These are phyloP conservation scores for Conticribra weissflogii DNA, from an alignment of 108 stramenopile species.

Conservation along the genomic window DNA sequence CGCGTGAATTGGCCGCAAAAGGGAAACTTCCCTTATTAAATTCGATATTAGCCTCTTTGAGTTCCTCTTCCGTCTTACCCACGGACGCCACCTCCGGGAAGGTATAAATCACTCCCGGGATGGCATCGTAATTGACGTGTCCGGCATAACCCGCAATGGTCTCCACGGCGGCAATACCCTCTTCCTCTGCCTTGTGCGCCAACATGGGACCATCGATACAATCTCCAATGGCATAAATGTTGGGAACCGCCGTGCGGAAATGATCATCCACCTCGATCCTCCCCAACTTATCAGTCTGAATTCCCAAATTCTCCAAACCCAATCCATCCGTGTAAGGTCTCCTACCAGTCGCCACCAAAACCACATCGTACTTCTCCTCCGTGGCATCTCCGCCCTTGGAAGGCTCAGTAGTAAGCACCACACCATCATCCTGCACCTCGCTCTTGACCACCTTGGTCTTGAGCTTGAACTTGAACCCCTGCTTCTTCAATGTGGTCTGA, in stretches of 20 bases:
- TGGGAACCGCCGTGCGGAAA: constrained; percentile 93
- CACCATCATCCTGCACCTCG: constrained; percentile 85
- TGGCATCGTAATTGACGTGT: constrained; percentile 99
- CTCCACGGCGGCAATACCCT: constrained; percentile 98
- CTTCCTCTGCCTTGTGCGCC: constrained; percentile 99
- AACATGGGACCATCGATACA: constrained; percentile 99
- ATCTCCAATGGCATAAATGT: constrained; percentile 97
- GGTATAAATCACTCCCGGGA: constrained; percentile 99
- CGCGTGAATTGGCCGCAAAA: constrained; percentile 93
- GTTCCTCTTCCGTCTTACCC: constrained; percentile 99
- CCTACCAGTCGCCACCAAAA: constrained; percentile 98
- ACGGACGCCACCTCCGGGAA: constrained; percentile 99
- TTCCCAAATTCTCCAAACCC: constrained; percentile 95
- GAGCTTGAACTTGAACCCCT: constrained; percentile 97
- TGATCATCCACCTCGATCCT: constrained; percentile 97
- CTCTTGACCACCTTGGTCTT: constrained; percentile 95
- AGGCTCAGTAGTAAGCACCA: constrained; percentile 92
- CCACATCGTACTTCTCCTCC: constrained; percentile 82
- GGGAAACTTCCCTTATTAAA: constrained; percentile 97
- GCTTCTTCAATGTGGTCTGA: constrained; percentile 95
- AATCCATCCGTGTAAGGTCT: constrained; percentile 98
- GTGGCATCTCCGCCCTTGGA: constrained; percentile 46
- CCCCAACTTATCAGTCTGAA: constrained; percentile 94
- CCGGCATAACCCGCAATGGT: constrained; percentile 97
- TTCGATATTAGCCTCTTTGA: constrained; percentile 92